Conservation (phyloP, 176 grass and related monocot genomes). For the Phoenix roebelenii region DNA sequence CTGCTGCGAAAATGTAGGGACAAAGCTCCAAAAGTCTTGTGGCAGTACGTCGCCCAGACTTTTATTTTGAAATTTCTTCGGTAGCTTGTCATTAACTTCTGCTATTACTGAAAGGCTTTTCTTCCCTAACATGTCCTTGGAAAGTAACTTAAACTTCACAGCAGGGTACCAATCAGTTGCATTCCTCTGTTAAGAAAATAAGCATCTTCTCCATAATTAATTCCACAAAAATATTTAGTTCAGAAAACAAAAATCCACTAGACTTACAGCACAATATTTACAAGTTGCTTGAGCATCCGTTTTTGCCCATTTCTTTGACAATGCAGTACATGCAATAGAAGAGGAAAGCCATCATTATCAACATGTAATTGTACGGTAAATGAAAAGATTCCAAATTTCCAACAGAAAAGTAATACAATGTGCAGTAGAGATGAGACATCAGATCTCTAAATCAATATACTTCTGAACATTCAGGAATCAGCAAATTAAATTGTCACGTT, state of each 20-base stretch:
- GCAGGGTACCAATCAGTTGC: slow-evolving; percentile 44
- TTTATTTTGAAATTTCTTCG: slow-evolving; percentile 48
- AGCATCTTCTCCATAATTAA: slow-evolving; percentile 15
- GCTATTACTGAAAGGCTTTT: slow-evolving; percentile 56
- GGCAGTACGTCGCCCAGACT: slow-evolving; percentile 47
- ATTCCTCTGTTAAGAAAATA: slow-evolving; percentile 45
- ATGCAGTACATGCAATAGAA: slow-evolving; percentile 24
- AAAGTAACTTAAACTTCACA: slow-evolving; percentile 40
- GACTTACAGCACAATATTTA: slow-evolving; percentile 86
- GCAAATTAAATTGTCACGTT: no score
- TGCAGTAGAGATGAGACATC: no score
- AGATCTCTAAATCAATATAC: no score
- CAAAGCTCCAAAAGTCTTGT: slow-evolving; percentile 79
- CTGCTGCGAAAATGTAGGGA: slow-evolving; percentile 50
- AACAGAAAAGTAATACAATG: no score
- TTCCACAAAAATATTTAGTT: slow-evolving; percentile 15
- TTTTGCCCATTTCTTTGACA: slow-evolving; percentile 27
- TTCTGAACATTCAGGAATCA: no score
- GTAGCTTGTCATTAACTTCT: slow-evolving; percentile 59
- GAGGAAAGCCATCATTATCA: slow-evolving; percentile 14
- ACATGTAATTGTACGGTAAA: not conserved
- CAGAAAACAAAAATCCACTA: slow-evolving; percentile 14
- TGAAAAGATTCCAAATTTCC: no score
- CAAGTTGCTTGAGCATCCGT: slow-evolving; percentile 39
- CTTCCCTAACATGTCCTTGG: slow-evolving; percentile 26